Conservation (phyloP, 2,329 filamentous ascomycete genomes). For the Beauveria pseudobassiana region DNA sequence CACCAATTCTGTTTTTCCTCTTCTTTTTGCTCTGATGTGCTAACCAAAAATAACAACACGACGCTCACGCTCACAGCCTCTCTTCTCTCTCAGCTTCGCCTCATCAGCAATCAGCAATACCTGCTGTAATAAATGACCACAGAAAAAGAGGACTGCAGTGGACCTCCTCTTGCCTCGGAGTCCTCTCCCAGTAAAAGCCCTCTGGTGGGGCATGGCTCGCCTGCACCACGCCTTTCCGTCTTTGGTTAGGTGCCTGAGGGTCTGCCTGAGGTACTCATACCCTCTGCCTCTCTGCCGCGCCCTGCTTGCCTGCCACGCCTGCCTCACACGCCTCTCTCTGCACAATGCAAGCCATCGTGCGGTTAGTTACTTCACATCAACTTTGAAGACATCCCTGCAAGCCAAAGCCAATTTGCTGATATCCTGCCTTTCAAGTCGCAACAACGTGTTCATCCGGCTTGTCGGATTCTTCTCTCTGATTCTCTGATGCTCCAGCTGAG, state of each 20-base stretch:
- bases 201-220: neutral
- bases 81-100: neutral
- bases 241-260: neutral
- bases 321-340: neutral
- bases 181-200: neutral
- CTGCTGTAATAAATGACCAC: neutral
- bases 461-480: too few species aligned
- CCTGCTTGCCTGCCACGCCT: neutral
- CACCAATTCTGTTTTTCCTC: too few species aligned
- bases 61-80: too few species aligned
- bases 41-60: too few species aligned
- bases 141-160: neutral
- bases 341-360: conserved; percentile 2
- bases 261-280: neutral
- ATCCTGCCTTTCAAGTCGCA: too few species aligned
- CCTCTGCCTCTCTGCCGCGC: neutral
- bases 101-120: neutral
- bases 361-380: neutral
- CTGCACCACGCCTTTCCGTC: neutral
- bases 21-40: too few species aligned
- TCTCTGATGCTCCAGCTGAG: neutral
- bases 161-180: neutral
- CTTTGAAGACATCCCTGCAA: too few species aligned
- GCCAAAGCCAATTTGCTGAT: too few species aligned
- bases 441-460: too few species aligned